phyloP scores from a whole-genome alignment of 805 yeast species.

The Starmerella sp. region DNA sequence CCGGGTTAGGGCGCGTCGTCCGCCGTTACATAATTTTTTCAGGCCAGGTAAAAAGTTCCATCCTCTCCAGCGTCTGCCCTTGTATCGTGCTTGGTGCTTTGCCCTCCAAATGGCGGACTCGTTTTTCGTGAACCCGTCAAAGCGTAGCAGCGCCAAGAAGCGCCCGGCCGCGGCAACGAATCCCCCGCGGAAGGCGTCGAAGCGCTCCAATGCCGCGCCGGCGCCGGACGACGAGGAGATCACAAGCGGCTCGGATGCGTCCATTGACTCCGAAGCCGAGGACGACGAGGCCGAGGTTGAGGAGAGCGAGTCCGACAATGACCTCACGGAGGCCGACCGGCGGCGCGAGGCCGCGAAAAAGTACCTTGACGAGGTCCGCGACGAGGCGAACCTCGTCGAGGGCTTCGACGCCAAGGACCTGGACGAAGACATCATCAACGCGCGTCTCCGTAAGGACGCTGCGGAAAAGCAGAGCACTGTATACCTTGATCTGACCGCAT shows the following conservation, averaged over 20 bases:
- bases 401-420: constrained; percentile 78
- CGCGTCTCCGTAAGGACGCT: constrained; percentile 74
- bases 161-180: neutral
- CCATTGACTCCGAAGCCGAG: constrained; percentile 3
- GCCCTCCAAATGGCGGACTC: constrained; percentile 16
- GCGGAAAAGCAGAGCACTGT: constrained; percentile 82
- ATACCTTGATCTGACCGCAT: constrained; percentile 31
- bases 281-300: constrained; percentile 35
- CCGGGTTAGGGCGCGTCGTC: neutral
- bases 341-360: constrained; percentile 90
- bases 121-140: constrained; percentile 18
- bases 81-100: neutral
- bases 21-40: constrained; percentile 4
- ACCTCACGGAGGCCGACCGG: constrained; percentile 73
- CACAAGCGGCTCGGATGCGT: constrained; percentile 18
- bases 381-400: constrained; percentile 38
- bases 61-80: neutral
- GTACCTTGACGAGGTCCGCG: constrained; percentile 58
- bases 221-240: constrained; percentile 19
- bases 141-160: constrained; percentile 10
- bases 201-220: neutral
- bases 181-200: neutral
- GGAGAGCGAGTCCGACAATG: constrained; percentile 69
- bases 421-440: constrained; percentile 73
- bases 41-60: neutral